Percentiles rank a stretch among this genome's conserved stretches.
Conservation (phyloP, 179 eudicot species). For the Carnegiea gigantea region DNA sequence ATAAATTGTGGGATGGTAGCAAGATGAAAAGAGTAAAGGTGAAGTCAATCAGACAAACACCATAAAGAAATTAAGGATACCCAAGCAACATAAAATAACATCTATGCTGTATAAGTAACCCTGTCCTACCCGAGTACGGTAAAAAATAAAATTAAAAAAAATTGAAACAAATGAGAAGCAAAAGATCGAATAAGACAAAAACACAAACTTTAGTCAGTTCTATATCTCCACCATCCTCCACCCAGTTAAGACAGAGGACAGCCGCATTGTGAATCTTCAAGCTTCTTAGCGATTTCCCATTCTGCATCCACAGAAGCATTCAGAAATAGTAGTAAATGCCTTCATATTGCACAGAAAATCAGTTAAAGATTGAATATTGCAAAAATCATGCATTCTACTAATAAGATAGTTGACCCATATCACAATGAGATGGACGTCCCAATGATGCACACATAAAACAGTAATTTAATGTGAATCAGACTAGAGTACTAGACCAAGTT, state of each 20-base stretch:
- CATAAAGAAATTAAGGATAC: background rate
- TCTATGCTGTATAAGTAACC: background rate
- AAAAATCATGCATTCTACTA: slow-evolving; percentile 1
- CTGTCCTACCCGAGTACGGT: background rate
- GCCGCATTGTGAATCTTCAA: slow-evolving; percentile 70
- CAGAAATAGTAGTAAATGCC: background rate
- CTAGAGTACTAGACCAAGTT: background rate
- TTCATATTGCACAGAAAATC: background rate
- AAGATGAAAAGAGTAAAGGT: background rate
- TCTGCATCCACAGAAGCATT: slow-evolving; percentile 46
- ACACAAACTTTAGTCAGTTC: slow-evolving; percentile 39
- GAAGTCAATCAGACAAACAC: background rate
- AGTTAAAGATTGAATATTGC: background rate
- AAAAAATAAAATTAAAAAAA: background rate
- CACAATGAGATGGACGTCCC: background rate
- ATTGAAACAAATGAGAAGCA: slow-evolving; percentile 8
- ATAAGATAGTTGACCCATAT: background rate
- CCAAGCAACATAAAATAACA: background rate
- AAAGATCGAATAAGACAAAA: slow-evolving; percentile 8
- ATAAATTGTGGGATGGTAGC: background rate
- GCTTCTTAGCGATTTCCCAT: slow-evolving; percentile 82
- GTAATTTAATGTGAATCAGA: background rate
- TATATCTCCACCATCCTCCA: slow-evolving; percentile 55
- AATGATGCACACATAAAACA: background rate
- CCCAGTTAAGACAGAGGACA: slow-evolving; percentile 90